Conservation (phyloP, 257 asterid species). For the Knoxia roxburghii region DNA sequence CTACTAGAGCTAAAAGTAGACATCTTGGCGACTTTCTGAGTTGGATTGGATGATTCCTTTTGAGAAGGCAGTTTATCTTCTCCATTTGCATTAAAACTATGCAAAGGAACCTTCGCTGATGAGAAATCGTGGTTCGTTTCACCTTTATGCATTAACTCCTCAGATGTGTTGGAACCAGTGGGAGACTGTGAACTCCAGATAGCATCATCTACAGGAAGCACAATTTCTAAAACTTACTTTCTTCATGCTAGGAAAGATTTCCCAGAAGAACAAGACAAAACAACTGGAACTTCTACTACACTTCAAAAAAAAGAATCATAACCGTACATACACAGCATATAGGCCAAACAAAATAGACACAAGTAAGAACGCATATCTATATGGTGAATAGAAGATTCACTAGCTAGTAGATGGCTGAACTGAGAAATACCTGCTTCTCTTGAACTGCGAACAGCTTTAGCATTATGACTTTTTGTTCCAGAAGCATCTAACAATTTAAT, state of each 20-base stretch:
- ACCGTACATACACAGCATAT: not conserved
- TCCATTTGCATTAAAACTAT: slow-evolving; percentile 7
- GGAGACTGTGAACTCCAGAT: not conserved
- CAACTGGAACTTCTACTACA: not conserved
- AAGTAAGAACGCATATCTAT: not conserved
- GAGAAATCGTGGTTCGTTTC: not conserved
- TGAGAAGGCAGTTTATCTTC: slow-evolving; percentile 8
- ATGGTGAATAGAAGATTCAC: not conserved
- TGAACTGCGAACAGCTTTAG: not conserved
- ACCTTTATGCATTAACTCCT: slow-evolving; percentile 10
- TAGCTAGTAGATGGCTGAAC: not conserved
- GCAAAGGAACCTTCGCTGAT: not conserved
- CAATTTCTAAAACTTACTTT: not conserved
- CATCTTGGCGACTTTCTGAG: not conserved
- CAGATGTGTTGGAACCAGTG: slow-evolving; percentile 9
- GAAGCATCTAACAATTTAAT: not conserved
- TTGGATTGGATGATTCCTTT: not conserved
- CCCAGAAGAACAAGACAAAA: not conserved
- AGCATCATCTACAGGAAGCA: slow-evolving; percentile 2
- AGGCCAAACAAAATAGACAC: not conserved
- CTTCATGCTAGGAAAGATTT: slow-evolving; percentile 6
- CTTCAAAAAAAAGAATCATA: not conserved
- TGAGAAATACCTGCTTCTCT: slow-evolving; percentile 9
- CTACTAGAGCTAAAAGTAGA: not conserved
- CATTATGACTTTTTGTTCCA: slow-evolving; percentile 4